These are phyloP conservation scores for Exophiala aquamarina DNA, from an alignment of 2,329 filamentous ascomycete genomes.

Conservation along the genomic window DNA sequence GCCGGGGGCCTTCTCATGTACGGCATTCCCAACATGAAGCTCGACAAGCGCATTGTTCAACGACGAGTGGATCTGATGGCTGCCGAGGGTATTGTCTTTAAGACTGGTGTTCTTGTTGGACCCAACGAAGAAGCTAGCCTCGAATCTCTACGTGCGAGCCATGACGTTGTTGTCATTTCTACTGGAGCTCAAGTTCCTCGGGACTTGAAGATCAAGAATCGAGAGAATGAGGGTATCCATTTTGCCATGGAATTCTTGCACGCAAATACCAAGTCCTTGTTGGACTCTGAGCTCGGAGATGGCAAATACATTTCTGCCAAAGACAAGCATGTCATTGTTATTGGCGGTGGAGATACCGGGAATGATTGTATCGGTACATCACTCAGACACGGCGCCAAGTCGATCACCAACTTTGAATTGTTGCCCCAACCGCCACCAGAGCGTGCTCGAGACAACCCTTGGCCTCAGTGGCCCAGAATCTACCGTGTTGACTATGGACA, in stretches of 20 bases:
- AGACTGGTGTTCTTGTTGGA: slow-evolving; percentile 74
- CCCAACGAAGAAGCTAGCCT: slow-evolving; percentile 69
- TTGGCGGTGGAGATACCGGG: slow-evolving; percentile 95
- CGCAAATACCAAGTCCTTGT: slow-evolving; percentile 95
- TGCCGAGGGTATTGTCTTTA: slow-evolving; percentile 79
- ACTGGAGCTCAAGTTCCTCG: slow-evolving; percentile 92
- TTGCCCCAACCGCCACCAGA: slow-evolving; percentile 88
- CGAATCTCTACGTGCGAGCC: slow-evolving; percentile 67
- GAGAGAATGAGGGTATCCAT: slow-evolving; percentile 86
- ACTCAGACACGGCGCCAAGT: slow-evolving; percentile 91
- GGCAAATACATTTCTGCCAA: slow-evolving; percentile 89
- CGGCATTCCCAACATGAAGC: slow-evolving; percentile 99
- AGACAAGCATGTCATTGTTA: slow-evolving; percentile 93
- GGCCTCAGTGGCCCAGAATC: slow-evolving; percentile 97
- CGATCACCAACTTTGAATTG: slow-evolving; percentile 93
- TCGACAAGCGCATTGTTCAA: slow-evolving; percentile 96
- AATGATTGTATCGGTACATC: slow-evolving; percentile 98
- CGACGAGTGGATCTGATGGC: slow-evolving; percentile 94
- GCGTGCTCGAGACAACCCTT: slow-evolving; percentile 91
- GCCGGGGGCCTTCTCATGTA: slow-evolving; percentile 94
- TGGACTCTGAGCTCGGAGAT: slow-evolving; percentile 85
- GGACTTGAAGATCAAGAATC: slow-evolving; percentile 86
- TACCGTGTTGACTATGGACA: slow-evolving; percentile 99
- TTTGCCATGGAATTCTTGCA: slow-evolving; percentile 97
- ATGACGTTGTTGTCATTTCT: slow-evolving; percentile 85